Evolutionary conservation across 1,284 basidiomycete species (phyloP), one percentile per base, ranked within the genome.

Genomic region (Sphaerobolus stellatus): DNA sequence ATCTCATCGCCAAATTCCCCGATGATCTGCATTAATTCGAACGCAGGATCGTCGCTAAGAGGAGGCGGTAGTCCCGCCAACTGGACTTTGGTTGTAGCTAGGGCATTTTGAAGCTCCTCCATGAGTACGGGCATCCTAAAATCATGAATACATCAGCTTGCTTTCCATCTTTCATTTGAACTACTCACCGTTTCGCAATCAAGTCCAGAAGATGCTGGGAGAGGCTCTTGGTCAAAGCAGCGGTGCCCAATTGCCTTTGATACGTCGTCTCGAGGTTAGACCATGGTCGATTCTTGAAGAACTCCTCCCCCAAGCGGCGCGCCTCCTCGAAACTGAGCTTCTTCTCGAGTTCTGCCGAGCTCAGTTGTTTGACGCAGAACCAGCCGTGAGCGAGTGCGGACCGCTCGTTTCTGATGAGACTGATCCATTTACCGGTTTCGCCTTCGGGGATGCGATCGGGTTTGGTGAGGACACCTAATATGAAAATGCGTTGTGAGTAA

Each of bases 401-500:
- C 8, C 73, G 73, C 38, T 84, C 79, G 55, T 85, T 81, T 7
- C 75, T 70, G 33, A 88, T 77, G 47, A 85, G 78, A 0, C 66
- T 64, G 7, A 88, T 57, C 89, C 88, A 91, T 1, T 60, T 61
- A 0, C 65, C 61, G 58, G 89, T 83, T 25, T 88, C 84, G 0
- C 86, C 87, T 0, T 62, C 7, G 0, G 79, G 80, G 44, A 90
- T 87, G 4, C 83, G 80, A 63, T 92, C 90, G 0, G 88, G 86
- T 64, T 91, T 92, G 0, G 89, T 92, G n/a, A 92, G 74, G n/a
- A 92, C 88, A 54, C 88, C 89, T 90, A 33, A 5, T 38, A 24
- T 28, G 11, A 8, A 57, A 44, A 4, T 13, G 29, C 18, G 18
- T 16, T 6, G 30, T 22, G n/a, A 13, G 16, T 1, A 14, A 49